Percentiles rank a stretch among this genome's conserved stretches.
Evolutionary conservation across 805 yeast genomes (phyloP).

Genomic region (Candida michaelii): DNA sequence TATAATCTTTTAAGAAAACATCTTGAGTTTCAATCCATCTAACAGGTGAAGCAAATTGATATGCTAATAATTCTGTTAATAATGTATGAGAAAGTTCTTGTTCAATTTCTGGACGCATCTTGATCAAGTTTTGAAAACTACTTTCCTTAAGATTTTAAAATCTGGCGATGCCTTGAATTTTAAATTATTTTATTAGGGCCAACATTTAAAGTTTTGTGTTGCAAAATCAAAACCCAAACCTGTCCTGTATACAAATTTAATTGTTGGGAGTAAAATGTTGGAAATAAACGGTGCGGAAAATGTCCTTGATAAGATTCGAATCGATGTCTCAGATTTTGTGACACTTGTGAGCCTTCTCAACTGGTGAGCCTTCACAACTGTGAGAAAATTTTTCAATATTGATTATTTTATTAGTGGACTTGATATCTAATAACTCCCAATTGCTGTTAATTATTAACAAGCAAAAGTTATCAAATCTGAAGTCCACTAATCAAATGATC

Average conservation of each 20-base stretch:
- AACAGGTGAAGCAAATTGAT: slow-evolving; percentile 98
- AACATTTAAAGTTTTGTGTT: slow-evolving; percentile 5
- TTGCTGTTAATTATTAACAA: not conserved
- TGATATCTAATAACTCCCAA: not conserved
- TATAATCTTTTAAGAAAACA: slow-evolving; percentile 89
- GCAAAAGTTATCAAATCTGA: not conserved
- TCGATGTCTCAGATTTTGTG: not conserved
- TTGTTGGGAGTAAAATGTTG: slow-evolving; percentile 6
- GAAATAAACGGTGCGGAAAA: not conserved
- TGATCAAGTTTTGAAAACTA: not conserved
- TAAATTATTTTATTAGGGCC: slow-evolving; percentile 1
- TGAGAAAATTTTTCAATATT: slow-evolving; percentile 1
- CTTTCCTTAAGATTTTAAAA: not conserved
- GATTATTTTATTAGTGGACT: slow-evolving; percentile 1
- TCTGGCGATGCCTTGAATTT: slow-evolving; percentile 1
- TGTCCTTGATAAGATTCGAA: not conserved
- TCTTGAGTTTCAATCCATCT: slow-evolving; percentile 99
- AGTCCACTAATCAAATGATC: slow-evolving; percentile 2
- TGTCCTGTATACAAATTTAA: slow-evolving; percentile 5
- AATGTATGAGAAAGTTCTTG: slow-evolving; percentile 96
- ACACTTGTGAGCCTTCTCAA: too few relatives aligned
- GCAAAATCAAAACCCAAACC: slow-evolving; percentile 4
- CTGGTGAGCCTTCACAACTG: not conserved
- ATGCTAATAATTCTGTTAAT: slow-evolving; percentile 93
- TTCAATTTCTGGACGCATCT: slow-evolving; percentile 90